These are phyloP conservation scores for Naganishia vaughanmartiniae DNA, from an alignment of 768 basidiomycete species.

Conservation along the genomic window DNA sequence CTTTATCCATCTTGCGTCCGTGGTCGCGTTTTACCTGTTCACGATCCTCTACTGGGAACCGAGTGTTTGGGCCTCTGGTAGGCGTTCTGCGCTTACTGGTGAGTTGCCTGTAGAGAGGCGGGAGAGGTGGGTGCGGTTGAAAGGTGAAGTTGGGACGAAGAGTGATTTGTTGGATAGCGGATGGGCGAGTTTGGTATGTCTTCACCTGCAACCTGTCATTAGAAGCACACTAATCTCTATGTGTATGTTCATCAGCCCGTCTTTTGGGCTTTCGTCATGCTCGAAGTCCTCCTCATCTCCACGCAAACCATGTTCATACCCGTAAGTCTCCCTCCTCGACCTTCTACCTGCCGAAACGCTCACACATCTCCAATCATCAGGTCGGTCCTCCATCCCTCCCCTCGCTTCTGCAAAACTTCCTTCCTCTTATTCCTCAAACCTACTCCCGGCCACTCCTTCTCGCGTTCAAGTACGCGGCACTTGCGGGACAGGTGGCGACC, in stretches of 20 bases:
- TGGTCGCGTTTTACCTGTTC: constrained; percentile 41
- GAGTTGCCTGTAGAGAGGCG: constrained; percentile 6
- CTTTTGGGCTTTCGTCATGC: constrained; percentile 52
- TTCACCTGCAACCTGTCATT: neutral
- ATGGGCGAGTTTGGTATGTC: constrained; percentile 17
- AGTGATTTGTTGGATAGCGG: neutral
- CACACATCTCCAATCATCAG: neutral
- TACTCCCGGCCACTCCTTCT: constrained; percentile 47
- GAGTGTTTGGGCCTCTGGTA: constrained; percentile 27
- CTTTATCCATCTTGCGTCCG: constrained; percentile 43
- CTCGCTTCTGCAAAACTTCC: constrained; percentile 46
- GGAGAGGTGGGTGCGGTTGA: neutral
- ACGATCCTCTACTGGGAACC: constrained; percentile 51
- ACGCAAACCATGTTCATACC: constrained; percentile 49
- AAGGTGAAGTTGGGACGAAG: neutral
- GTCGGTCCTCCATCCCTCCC: constrained; percentile 51
- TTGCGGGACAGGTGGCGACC: constrained; percentile 47
- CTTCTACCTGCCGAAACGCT: constrained; percentile 12
- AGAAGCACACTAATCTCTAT: neutral
- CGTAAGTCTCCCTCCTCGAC: constrained; percentile 36
- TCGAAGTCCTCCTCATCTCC: constrained; percentile 51
- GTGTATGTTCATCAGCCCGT: constrained; percentile 42
- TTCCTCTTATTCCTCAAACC: constrained; percentile 50
- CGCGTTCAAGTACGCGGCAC: constrained; percentile 44
- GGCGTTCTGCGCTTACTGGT: neutral